These are phyloP conservation scores for Elasticomyces elasticus DNA, from an alignment of 495 filamentous ascomycete species.

Conservation along the genomic window DNA sequence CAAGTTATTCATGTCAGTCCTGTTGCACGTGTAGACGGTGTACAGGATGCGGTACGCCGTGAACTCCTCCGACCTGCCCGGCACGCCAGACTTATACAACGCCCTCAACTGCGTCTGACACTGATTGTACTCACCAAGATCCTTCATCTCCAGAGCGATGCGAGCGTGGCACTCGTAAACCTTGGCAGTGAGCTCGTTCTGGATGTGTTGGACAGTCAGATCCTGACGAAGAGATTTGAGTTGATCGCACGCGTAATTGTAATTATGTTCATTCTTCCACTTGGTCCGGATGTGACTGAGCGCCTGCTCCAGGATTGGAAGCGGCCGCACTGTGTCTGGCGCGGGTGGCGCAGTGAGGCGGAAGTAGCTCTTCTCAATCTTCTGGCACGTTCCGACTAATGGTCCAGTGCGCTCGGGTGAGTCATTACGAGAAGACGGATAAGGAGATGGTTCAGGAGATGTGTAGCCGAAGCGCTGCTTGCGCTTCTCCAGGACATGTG, in stretches of 20 bases:
- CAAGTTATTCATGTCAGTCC: slow-evolving; percentile 93
- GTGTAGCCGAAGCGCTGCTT: slow-evolving; percentile 66
- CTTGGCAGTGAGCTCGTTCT: slow-evolving; percentile 84
- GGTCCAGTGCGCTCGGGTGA: slow-evolving; percentile 58
- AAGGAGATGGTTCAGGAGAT: slow-evolving; percentile 16
- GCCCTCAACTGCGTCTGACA: slow-evolving; percentile 95
- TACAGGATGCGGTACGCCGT: slow-evolving; percentile 99
- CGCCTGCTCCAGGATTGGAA: slow-evolving; percentile 67
- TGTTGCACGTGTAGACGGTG: slow-evolving; percentile 98
- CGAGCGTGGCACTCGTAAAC: slow-evolving; percentile 97
- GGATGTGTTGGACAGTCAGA: slow-evolving; percentile 93
- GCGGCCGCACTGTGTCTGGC: slow-evolving; percentile 77
- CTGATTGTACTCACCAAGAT: slow-evolving; percentile 99
- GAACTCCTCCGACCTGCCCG: slow-evolving; percentile 89
- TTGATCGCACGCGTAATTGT: slow-evolving; percentile 95
- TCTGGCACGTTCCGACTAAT: slow-evolving; percentile 72
- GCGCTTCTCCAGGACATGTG: slow-evolving; percentile 78
- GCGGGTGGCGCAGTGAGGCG: slow-evolving; percentile 84
- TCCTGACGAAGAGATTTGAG: slow-evolving; percentile 98
- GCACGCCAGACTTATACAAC: slow-evolving; percentile 74
- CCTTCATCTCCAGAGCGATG: slow-evolving; percentile 95
- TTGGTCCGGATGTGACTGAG: slow-evolving; percentile 84
- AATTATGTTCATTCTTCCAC: slow-evolving; percentile 89
- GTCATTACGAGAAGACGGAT: slow-evolving; percentile 25
- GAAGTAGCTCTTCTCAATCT: slow-evolving; percentile 89